These are phyloP conservation scores for Isoetes taiwanensis DNA, from an alignment of 75 land plant species.

Conservation along the genomic window DNA sequence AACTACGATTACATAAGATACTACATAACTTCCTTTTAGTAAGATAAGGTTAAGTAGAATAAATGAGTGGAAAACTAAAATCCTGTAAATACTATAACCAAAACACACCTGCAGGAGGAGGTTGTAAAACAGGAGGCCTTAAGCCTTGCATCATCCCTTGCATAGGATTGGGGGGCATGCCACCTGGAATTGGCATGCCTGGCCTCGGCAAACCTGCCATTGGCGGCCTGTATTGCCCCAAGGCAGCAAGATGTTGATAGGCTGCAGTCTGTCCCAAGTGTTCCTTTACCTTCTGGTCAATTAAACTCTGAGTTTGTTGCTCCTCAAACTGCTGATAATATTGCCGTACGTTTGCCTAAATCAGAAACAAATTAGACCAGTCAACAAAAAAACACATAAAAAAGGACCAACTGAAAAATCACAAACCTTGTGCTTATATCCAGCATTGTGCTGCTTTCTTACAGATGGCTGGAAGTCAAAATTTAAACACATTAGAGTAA, in stretches of 20 bases:
- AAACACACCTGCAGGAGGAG: conserved; percentile 51
- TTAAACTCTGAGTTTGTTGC: conserved; percentile 91
- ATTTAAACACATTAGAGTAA: not conserved
- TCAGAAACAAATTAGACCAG: no score
- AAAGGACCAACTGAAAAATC: no score
- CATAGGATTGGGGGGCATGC: conserved; percentile 10
- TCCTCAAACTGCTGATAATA: conserved; percentile 99
- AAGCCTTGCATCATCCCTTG: conserved; percentile 23
- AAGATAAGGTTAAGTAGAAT: not conserved
- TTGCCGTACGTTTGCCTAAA: conserved; percentile 83
- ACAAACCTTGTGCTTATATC: conserved; percentile 97
- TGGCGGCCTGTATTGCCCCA: conserved; percentile 46
- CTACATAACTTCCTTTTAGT: not conserved
- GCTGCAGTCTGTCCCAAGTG: conserved; percentile 82
- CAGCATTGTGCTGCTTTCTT: conserved; percentile 94
- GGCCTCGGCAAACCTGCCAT: conserved; percentile 42
- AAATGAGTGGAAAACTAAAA: no score
- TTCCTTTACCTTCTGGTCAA: conserved; percentile 94
- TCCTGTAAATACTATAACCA: conserved; percentile 29
- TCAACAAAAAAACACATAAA: no score
- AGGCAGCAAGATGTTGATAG: conserved; percentile 47
- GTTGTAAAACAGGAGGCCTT: conserved; percentile 70
- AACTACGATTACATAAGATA: not conserved
- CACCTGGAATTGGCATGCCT: conserved; percentile 33
- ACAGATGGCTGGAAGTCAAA: conserved; percentile 71